Evolutionary conservation across 768 basidiomycete genomes (phyloP).

Genomic region (Rhodocollybia butyracea): DNA sequence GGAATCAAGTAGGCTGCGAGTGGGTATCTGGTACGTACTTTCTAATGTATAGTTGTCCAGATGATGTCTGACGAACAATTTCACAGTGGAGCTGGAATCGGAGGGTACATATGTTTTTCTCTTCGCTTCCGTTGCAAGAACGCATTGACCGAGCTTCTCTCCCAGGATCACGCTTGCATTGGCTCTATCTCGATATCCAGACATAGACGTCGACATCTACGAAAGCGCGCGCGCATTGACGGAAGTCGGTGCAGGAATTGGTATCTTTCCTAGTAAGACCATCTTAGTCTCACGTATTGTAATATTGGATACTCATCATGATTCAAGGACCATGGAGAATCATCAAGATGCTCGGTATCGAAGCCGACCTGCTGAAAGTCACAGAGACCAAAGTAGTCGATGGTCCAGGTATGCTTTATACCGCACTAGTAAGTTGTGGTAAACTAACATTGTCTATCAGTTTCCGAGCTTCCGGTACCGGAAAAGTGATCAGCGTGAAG

Average conservation of each 20-base stretch:
- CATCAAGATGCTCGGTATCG: constrained; percentile 41
- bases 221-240: constrained; percentile 48
- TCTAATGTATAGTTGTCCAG: constrained; percentile 10
- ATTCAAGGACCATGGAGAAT: constrained; percentile 48
- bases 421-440: too few species aligned
- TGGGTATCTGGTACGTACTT: constrained; percentile 50
- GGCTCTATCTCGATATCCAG: constrained; percentile 44
- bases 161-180: constrained; percentile 20
- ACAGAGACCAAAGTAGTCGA: constrained; percentile 35
- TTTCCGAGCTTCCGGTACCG: constrained; percentile 51
- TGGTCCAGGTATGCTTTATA: constrained; percentile 37
- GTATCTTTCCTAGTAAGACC: constrained; percentile 44
- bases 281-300: constrained; percentile 12
- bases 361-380: constrained; percentile 38
- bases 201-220: constrained; percentile 56
- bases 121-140: too few species aligned
- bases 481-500: constrained; percentile 57
- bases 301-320: not conserved
- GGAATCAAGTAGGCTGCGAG: constrained; percentile 39
- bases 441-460: constrained; percentile 37
- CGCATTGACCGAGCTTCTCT: too few species aligned
- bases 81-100: constrained; percentile 50
- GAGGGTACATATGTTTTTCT: too few species aligned
- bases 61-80: constrained; percentile 13
- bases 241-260: constrained; percentile 64